Conservation (phyloP, 2,329 filamentous ascomycete genomes). For the Fusarium continuum region DNA sequence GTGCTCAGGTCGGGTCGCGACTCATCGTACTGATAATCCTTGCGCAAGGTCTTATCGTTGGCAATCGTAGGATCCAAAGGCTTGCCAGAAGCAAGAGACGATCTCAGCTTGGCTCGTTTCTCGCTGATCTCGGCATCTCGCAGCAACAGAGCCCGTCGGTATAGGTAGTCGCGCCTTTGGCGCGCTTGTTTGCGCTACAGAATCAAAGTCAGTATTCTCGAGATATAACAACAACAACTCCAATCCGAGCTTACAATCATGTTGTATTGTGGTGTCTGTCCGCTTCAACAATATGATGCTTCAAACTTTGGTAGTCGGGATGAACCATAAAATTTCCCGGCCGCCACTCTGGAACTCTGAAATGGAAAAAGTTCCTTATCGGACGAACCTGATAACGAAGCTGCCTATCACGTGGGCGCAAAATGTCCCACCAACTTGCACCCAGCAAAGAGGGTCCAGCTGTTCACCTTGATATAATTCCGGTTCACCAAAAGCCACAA, state of each 20-base stretch:
- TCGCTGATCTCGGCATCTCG: constrained; percentile 92
- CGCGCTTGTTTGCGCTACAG: constrained; percentile 54
- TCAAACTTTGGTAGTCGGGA: constrained; percentile 10
- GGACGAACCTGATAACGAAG: constrained; percentile 40
- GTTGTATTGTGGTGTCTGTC: neutral
- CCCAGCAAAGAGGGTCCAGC: constrained; percentile 38
- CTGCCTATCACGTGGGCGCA: constrained; percentile 54
- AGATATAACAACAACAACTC: neutral
- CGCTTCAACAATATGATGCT: constrained; percentile 7
- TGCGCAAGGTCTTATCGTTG: constrained; percentile 83
- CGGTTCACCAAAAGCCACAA: constrained; percentile 41
- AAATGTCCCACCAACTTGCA: constrained; percentile 52
- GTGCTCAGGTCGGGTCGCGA: constrained; percentile 72
- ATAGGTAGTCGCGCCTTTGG: constrained; percentile 70
- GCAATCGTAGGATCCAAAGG: constrained; percentile 83
- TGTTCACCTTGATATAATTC: constrained; percentile 43
- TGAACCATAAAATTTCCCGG: constrained; percentile 33
- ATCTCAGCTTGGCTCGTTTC: constrained; percentile 86
- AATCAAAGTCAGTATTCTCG: constrained; percentile 31
- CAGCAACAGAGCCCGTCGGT: constrained; percentile 85
- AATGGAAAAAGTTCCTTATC: constrained; percentile 48
- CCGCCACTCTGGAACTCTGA: neutral
- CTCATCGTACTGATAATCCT: constrained; percentile 95
- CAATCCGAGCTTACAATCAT: constrained; percentile 49
- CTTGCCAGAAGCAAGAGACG: constrained; percentile 88